These are phyloP conservation scores for Stylosanthes scabra DNA, from an alignment of 331 rosid genomes.

Conservation along the genomic window DNA sequence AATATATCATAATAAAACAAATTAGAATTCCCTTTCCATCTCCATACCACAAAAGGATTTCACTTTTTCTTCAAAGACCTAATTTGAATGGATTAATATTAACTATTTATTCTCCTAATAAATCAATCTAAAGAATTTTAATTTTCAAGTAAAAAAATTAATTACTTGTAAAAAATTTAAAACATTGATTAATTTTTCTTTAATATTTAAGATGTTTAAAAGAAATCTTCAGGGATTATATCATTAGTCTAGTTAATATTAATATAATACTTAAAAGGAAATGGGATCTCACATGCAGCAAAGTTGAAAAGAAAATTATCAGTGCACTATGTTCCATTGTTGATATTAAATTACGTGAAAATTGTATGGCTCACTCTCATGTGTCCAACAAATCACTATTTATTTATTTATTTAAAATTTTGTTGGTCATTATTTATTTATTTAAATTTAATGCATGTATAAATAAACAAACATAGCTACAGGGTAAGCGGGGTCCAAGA, in stretches of 20 bases:
- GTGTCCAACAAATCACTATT: too few relatives aligned
- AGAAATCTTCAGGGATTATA: too few relatives aligned
- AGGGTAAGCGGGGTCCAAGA: conserved; percentile 33
- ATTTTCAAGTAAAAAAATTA: not conserved
- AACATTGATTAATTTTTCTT: too few relatives aligned
- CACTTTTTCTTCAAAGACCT: not conserved
- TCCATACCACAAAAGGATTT: not conserved
- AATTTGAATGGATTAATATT: too few relatives aligned
- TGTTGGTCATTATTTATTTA: too few relatives aligned
- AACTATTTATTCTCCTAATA: too few relatives aligned
- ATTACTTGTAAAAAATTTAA: not conserved
- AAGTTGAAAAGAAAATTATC: not conserved
- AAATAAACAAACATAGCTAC: not conserved
- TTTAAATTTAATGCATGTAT: not conserved
- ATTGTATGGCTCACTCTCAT: not conserved
- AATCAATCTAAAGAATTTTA: too few relatives aligned
- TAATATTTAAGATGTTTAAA: too few relatives aligned
- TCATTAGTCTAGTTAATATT: too few relatives aligned
- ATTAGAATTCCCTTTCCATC: not conserved
- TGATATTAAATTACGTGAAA: not conserved
- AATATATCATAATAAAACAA: not conserved
- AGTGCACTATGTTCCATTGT: not conserved
- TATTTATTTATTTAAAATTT: too few relatives aligned
- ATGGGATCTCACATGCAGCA: not conserved
- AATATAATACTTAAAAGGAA: not conserved